Conservation (phyloP, 2,329 filamentous ascomycete species). For the Aspergillus eucalypticola region DNA sequence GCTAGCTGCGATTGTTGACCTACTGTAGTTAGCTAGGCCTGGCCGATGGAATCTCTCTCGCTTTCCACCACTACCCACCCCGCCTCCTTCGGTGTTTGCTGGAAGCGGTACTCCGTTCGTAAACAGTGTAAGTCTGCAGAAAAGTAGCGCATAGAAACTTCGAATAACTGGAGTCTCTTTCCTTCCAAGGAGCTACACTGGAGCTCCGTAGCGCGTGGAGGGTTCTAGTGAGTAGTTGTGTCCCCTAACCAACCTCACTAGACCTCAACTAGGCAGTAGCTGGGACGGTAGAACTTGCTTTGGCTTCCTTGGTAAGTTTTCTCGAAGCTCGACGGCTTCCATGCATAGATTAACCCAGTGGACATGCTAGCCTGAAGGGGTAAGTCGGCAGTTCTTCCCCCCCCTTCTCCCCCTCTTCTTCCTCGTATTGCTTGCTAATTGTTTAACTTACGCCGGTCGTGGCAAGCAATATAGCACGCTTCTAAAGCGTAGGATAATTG, state of each 20-base stretch:
- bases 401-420: neutral
- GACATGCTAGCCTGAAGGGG: neutral
- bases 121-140: no score
- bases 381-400: slow-evolving; percentile 1
- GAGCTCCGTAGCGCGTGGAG: neutral
- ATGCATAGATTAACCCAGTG: slow-evolving; percentile 6
- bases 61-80: neutral
- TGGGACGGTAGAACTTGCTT: neutral
- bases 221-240: neutral
- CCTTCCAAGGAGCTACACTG: neutral
- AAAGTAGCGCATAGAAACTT: neutral
- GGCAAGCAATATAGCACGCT: slow-evolving; percentile 4
- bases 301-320: neutral
- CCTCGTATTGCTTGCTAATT: slow-evolving; percentile 2
- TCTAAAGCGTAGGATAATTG: neutral
- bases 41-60: neutral
- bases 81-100: neutral
- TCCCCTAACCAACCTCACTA: neutral
- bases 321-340: slow-evolving; percentile 7
- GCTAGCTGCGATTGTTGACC: no score
- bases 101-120: neutral
- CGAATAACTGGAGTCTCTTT: neutral
- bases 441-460: neutral
- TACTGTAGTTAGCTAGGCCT: neutral
- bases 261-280: neutral